Percentiles rank a stretch among this genome's conserved stretches.
Evolutionary conservation across 306 rosid genomes (phyloP).

Genomic region (Castanospermum australe): DNA sequence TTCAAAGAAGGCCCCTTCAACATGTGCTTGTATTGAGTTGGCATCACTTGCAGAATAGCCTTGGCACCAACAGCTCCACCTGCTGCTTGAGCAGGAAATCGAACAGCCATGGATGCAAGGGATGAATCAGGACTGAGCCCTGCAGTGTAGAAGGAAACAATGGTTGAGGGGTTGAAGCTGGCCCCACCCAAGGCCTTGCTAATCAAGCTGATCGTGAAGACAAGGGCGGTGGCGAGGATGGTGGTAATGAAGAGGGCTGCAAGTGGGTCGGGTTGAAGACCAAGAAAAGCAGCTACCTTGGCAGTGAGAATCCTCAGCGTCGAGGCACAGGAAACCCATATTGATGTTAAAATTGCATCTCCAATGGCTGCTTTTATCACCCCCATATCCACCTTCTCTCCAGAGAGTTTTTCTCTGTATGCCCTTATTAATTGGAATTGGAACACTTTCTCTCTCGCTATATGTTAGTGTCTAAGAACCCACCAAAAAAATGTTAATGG

Average conservation of each 20-base stretch:
- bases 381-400: constrained; percentile 26
- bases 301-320: constrained; percentile 33
- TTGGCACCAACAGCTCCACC: constrained; percentile 47
- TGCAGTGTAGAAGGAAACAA: constrained; percentile 38
- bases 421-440: background rate
- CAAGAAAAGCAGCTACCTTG: constrained; percentile 30
- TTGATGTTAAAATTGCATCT: constrained; percentile 51
- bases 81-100: constrained; percentile 53
- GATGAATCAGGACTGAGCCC: constrained; percentile 33
- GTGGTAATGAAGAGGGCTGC: constrained; percentile 46
- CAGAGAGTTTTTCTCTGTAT: background rate
- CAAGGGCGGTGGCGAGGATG: constrained; percentile 12
- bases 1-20: constrained; percentile 46
- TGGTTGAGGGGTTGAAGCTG: constrained; percentile 52
- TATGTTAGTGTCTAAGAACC: too few species aligned
- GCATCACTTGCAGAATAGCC: constrained; percentile 39
- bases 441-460: background rate
- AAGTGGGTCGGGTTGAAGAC: constrained; percentile 33
- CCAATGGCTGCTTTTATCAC: constrained; percentile 36
- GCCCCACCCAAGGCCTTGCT: constrained; percentile 47
- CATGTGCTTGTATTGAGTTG: constrained; percentile 26
- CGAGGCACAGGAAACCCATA: constrained; percentile 48
- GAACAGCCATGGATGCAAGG: constrained; percentile 35
- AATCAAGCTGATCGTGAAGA: constrained; percentile 31
- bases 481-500: background rate